Percentiles rank a stretch among this genome's conserved stretches.
Evolutionary conservation across 495 filamentous ascomycete genomes (phyloP).

Genomic region (Aspergillus coremiiformis): DNA sequence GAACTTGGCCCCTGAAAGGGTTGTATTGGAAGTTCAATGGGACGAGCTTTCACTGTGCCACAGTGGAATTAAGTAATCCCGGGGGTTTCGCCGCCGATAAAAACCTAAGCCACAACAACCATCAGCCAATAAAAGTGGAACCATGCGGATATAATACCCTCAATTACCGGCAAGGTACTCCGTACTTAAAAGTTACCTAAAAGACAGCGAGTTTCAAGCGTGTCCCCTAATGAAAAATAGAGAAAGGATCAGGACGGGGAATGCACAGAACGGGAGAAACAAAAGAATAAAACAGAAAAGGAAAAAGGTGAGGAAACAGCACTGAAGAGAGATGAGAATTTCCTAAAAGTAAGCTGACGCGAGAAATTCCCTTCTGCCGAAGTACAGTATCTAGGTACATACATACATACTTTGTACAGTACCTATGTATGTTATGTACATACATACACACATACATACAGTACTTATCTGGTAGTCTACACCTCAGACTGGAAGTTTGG

Average conservation of each 20-base stretch:
- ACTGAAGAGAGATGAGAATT: conserved; percentile 1
- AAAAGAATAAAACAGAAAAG: neutral
- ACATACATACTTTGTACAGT: no score
- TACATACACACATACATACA: no score
- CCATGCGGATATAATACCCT: neutral
- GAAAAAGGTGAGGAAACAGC: neutral
- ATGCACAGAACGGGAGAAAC: conserved; percentile 1
- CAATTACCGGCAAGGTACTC: no score
- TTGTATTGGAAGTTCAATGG: neutral
- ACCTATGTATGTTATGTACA: no score
- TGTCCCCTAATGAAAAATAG: neutral
- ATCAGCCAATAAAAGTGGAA: conserved; percentile 1
- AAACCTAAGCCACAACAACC: neutral
- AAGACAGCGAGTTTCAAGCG: neutral
- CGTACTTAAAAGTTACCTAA: no score
- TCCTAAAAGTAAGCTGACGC: neutral
- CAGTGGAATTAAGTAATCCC: neutral
- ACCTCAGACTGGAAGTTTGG: no score
- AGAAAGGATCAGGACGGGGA: neutral
- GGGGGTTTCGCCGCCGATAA: neutral
- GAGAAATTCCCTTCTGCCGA: neutral
- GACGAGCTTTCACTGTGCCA: neutral
- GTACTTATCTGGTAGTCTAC: no score
- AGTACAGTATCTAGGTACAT: no score
- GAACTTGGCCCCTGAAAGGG: conserved; percentile 1